Conservation (phyloP, 176 grass and related monocot genomes). For the Areca catechu region DNA sequence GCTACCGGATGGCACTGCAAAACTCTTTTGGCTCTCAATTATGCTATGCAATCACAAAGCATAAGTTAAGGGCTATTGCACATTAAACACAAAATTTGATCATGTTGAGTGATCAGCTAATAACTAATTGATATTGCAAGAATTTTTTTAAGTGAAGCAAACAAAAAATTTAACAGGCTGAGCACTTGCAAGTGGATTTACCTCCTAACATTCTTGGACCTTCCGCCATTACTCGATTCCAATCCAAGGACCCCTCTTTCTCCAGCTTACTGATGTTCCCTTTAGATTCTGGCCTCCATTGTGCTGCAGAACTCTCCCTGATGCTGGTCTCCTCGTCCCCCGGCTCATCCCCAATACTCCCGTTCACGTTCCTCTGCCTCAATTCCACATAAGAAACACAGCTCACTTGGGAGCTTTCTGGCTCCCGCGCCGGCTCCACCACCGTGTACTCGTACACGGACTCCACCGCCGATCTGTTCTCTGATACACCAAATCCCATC, state of each 20-base stretch:
- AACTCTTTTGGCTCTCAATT: not conserved
- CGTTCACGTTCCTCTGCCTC: constrained; percentile 70
- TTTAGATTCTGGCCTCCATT: constrained; percentile 38
- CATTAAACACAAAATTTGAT: too few species aligned
- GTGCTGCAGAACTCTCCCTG: constrained; percentile 1
- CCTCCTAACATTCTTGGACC: constrained; percentile 46
- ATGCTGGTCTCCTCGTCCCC: constrained; percentile 20
- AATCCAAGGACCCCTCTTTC: constrained; percentile 75
- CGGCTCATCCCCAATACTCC: constrained; percentile 33
- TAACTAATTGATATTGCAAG: too few species aligned
- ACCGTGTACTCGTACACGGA: constrained; percentile 33
- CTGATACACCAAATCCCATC: constrained; percentile 20
- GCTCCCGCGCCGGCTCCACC: constrained; percentile 23
- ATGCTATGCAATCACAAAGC: not conserved
- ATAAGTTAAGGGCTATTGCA: too few species aligned
- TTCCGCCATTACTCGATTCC: constrained; percentile 63
- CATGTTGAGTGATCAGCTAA: too few species aligned
- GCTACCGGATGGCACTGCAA: too few species aligned
- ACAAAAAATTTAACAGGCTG: not conserved
- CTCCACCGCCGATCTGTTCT: constrained; percentile 44
- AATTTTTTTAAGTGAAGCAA: too few species aligned
- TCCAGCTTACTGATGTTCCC: constrained; percentile 42
- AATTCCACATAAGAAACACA: constrained; percentile 62
- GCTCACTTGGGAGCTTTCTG: constrained; percentile 37
- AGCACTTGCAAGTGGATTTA: constrained; percentile 10